These are phyloP conservation scores for Fistulifera solaris DNA, from an alignment of 108 stramenopile genomes.

Conservation along the genomic window DNA sequence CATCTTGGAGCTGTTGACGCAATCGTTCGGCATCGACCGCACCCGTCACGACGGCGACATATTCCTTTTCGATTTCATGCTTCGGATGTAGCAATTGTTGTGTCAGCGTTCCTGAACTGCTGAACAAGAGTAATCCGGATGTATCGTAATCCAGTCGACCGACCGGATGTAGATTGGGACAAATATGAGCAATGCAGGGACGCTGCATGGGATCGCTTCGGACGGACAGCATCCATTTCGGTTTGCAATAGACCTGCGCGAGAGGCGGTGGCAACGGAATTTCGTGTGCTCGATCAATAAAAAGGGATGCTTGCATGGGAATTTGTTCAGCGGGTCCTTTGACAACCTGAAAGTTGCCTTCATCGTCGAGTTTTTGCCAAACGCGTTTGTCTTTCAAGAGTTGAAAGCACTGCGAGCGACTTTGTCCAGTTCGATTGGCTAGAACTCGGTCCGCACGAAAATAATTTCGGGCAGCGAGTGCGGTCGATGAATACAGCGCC, in stretches of 20 bases:
- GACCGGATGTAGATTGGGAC: constrained; percentile 69
- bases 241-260: constrained; percentile 68
- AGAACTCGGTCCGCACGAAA: constrained; percentile 72
- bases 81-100: constrained; percentile 71
- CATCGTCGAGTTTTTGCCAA: constrained; percentile 8
- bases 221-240: constrained; percentile 70
- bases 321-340: constrained; percentile 58
- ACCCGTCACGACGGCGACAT: constrained; percentile 65
- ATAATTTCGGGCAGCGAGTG: constrained; percentile 2
- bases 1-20: constrained; percentile 32
- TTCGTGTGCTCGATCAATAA: constrained; percentile 48
- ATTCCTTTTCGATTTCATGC: constrained; percentile 68
- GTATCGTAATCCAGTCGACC: constrained; percentile 84
- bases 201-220: constrained; percentile 49
- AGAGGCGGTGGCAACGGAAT: constrained; percentile 52
- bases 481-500: constrained; percentile 10
- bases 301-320: constrained; percentile 42
- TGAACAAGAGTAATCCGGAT: constrained; percentile 70
- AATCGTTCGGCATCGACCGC: constrained; percentile 37
- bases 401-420: constrained; percentile 59
- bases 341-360: constrained; percentile 7
- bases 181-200: constrained; percentile 23
- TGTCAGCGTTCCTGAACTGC: constrained; percentile 61
- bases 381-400: constrained; percentile 54
- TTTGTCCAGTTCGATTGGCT: constrained; percentile 59